phyloP scores from a whole-genome alignment of 371 early-diverging fungal species.

The Syncephalastrum racemosum region DNA sequence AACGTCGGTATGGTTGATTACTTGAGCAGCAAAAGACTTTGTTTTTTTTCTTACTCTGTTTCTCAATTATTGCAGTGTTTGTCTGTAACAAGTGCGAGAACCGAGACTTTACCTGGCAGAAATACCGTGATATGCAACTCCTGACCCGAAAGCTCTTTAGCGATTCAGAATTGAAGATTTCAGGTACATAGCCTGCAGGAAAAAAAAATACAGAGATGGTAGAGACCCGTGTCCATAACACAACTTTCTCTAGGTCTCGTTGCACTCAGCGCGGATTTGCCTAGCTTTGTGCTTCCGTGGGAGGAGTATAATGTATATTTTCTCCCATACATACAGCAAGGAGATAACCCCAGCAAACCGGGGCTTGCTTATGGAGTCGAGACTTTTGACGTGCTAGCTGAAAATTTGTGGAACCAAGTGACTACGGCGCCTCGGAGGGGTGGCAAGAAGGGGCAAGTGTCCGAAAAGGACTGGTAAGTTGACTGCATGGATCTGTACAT shows the following conservation, averaged over 20 bases:
- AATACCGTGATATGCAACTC: constrained; percentile 23
- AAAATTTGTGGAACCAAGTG: constrained; percentile 47
- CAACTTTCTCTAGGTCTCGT: constrained; percentile 24
- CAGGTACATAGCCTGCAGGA: constrained; percentile 22
- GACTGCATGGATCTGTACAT: background rate
- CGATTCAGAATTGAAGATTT: constrained; percentile 44
- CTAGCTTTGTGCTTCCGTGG: constrained; percentile 15
- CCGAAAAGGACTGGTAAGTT: constrained; percentile 53
- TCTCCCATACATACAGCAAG: constrained; percentile 22
- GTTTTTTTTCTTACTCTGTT: too few species aligned
- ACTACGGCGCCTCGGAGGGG: constrained; percentile 45
- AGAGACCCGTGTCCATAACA: background rate
- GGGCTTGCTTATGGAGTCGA: constrained; percentile 13
- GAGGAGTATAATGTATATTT: constrained; percentile 31
- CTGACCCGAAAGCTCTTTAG: constrained; percentile 25
- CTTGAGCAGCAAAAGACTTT: background rate
- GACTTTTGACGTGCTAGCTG: constrained; percentile 33
- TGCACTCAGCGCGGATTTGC: constrained; percentile 23
- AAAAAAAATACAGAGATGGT: background rate
- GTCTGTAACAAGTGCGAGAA: constrained; percentile 44
- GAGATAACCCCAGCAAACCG: too few species aligned
- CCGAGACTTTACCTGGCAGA: constrained; percentile 30
- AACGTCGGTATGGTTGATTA: constrained; percentile 31
- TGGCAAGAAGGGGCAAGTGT: constrained; percentile 49
- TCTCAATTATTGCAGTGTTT: constrained; percentile 28